phyloP scores from a whole-genome alignment of 257 asterid genomes.

The Fraxinus excelsior region DNA sequence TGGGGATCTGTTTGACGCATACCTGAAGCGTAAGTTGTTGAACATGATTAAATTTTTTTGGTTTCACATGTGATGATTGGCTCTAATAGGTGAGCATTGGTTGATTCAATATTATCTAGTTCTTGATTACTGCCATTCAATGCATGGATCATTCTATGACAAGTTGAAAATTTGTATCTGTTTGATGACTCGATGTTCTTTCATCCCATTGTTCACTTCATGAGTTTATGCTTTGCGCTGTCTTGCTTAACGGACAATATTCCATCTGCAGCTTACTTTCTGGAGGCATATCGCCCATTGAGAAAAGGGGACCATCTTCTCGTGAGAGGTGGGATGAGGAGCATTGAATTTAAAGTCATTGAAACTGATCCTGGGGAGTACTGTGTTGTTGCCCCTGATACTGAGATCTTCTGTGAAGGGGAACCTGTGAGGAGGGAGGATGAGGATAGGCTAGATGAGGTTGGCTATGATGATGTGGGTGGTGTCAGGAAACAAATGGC shows the following conservation, averaged over 20 bases:
- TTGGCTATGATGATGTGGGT: constrained; percentile 60
- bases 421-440: constrained; percentile 60
- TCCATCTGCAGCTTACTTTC: constrained; percentile 42
- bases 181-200: neutral
- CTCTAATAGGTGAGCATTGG: neutral
- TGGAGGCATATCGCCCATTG: constrained; percentile 54
- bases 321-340: constrained; percentile 60
- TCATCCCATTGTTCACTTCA: neutral
- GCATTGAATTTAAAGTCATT: constrained; percentile 52
- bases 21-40: constrained; percentile 65
- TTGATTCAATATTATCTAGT: neutral
- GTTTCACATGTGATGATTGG: neutral
- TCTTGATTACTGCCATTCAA: neutral
- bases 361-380: constrained; percentile 63
- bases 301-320: constrained; percentile 62
- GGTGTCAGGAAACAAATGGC: constrained; percentile 66
- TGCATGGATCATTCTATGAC: neutral
- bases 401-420: constrained; percentile 63
- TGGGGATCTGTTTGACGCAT: constrained; percentile 78
- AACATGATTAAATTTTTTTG: neutral
- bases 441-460: constrained; percentile 56
- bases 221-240: neutral
- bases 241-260: constrained; percentile 6
- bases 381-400: constrained; percentile 61
- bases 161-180: neutral